Evolutionary conservation across 2,329 filamentous ascomycete species (phyloP), one percentile per base, ranked within the genome.

Genomic region (Fusarium armeniacum): DNA sequence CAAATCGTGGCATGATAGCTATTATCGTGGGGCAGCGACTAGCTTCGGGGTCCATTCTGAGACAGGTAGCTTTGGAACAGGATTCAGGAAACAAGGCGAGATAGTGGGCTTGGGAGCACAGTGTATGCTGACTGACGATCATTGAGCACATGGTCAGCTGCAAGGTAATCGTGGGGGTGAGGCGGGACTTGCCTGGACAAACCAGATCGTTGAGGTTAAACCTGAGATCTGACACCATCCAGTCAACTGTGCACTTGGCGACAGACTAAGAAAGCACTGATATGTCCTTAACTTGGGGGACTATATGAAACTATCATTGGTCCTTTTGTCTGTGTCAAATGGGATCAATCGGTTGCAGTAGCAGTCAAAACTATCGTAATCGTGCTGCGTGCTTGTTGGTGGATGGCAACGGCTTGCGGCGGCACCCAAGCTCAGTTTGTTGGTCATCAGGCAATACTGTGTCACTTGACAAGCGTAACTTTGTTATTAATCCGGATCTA

Each of bases 391-490:
- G 35, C 26, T 56, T 36, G 60, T 33, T 63, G 41, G 40, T 65
- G 64, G 67, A 71, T 70, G 51, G 41, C 35, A 22, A 53, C 67
- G 55, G 64, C 59, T 70, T 69, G 64, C 49, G 35, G 44, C 67
- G 67, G 67, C 64, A 45, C 47, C 45, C 20, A n/a, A 45, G 45
- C 47, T 58, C 36, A 60, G 26, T 45, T 35, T 35, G 26, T 38
- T 44, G 44, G 38, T 55, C 32, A 49, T 26, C 38, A 20, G 35
- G 47, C 36, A 44, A 44, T 67, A 68, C 58, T 44, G 67, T 55
- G 63, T 60, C 55, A 64, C 55, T 71, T 70, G 46, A 47, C 43
- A 35, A 59, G 41, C 47, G 40, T 20, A 33, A 36, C 52, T 46
- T 35, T 54, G 44, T 47, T 35, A 24, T 35, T 49, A 28, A 55